These are phyloP conservation scores for Volvariella surrecta DNA, from an alignment of 1,284 basidiomycete genomes.

Conservation along the genomic window DNA sequence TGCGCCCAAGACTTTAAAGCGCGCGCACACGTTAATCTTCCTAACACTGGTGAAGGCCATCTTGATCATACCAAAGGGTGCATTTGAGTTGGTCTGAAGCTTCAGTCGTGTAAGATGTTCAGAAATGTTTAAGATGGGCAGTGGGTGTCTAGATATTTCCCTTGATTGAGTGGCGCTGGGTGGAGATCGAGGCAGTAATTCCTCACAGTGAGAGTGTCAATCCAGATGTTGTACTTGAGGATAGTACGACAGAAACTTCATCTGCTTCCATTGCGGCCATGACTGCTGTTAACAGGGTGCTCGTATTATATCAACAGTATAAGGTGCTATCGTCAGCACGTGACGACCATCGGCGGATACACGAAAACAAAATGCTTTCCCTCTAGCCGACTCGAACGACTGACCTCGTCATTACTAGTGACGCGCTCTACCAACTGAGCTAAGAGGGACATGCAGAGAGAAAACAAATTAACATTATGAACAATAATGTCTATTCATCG, in stretches of 20 bases:
- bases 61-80: slow-evolving; percentile 57
- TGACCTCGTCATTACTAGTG: slow-evolving; percentile 46
- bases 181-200: neutral
- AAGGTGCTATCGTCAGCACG: too few relatives aligned
- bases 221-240: slow-evolving; percentile 59
- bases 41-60: neutral
- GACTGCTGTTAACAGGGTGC: slow-evolving; percentile 9
- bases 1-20: slow-evolving; percentile 73
- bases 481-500: too few relatives aligned
- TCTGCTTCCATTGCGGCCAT: slow-evolving; percentile 75
- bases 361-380: slow-evolving; percentile 18
- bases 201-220: slow-evolving; percentile 64
- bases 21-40: slow-evolving; percentile 2
- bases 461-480: too few relatives aligned
- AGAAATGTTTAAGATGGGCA: slow-evolving; percentile 94
- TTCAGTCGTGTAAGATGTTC: slow-evolving; percentile 87
- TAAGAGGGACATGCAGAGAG: slow-evolving; percentile 29
- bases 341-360: too few relatives aligned
- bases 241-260: slow-evolving; percentile 62
- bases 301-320: too few relatives aligned
- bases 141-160: slow-evolving; percentile 66
- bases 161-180: slow-evolving; percentile 1
- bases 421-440: slow-evolving; percentile 58
- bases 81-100: slow-evolving; percentile 55
- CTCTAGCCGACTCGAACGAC: slow-evolving; percentile 35